Conservation (phyloP, 2,329 filamentous ascomycete genomes). For the Epichloe uncinata region DNA sequence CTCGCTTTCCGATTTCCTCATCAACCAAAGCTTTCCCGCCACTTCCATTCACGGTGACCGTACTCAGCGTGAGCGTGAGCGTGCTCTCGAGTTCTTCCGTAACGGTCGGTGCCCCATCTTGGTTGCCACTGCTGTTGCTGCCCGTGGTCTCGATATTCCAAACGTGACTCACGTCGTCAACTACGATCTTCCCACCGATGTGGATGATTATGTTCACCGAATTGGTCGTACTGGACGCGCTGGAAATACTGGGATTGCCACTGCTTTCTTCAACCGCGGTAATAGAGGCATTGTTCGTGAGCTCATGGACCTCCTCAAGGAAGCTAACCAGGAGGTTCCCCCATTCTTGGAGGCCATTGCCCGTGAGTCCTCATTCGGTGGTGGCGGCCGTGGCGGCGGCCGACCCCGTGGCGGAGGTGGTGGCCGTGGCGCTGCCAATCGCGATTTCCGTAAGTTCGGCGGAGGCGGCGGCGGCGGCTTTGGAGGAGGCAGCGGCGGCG, state of each 20-base stretch:
- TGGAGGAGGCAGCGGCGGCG: slow-evolving; percentile 28
- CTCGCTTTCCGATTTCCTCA: slow-evolving; percentile 91
- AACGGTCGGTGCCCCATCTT: slow-evolving; percentile 91
- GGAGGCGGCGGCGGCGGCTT: slow-evolving; percentile 28
- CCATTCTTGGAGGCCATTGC: slow-evolving; percentile 93
- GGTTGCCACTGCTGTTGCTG: slow-evolving; percentile 92
- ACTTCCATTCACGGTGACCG: slow-evolving; percentile 98
- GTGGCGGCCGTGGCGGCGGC: slow-evolving; percentile 50
- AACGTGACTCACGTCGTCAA: slow-evolving; percentile 97
- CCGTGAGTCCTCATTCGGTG: slow-evolving; percentile 78
- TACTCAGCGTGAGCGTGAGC: slow-evolving; percentile 97
- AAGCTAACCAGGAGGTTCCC: slow-evolving; percentile 95
- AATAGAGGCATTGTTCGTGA: slow-evolving; percentile 97
- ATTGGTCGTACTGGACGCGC: slow-evolving; percentile 99
- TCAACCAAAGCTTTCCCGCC: slow-evolving; percentile 96
- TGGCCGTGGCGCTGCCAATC: slow-evolving; percentile 59
- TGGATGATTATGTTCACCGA: slow-evolving; percentile 97
- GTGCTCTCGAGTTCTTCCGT: slow-evolving; percentile 94
- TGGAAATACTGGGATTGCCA: slow-evolving; percentile 95
- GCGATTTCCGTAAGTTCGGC: slow-evolving; percentile 78
- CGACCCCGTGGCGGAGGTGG: slow-evolving; percentile 41
- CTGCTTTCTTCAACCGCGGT: slow-evolving; percentile 98
- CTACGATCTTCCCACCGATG: slow-evolving; percentile 97
- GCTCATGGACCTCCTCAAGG: slow-evolving; percentile 93
- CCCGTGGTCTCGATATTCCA: slow-evolving; percentile 81